Evolutionary conservation across 2,329 filamentous ascomycete species (phyloP), one percentile per base, ranked within the genome.

Genomic region (Cytospora piceicola): DNA sequence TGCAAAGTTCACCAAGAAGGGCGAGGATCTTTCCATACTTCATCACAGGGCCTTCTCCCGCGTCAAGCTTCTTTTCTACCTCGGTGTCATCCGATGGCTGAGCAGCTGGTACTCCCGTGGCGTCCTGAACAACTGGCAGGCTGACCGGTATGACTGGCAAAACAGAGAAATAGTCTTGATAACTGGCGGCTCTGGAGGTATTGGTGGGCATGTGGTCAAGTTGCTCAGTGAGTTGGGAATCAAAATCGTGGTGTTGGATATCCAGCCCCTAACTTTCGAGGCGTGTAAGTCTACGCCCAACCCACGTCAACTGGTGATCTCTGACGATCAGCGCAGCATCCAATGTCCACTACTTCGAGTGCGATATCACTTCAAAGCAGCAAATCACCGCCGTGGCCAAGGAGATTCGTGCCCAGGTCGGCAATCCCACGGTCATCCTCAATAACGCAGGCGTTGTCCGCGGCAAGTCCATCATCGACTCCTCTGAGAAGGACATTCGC

Each of bases 101-200:
- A 86, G 82, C 71, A 74, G 73, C 17, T 85, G 81, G 74, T 75
- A 88, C 15, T 86, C 85, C 70, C 75, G 78, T 2, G 77, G 81
- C 2, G 78, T 78, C 1, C 69, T 80, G 64, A 81, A 84, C 73
- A 83, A 82, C 73, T 86, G 82, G 79, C 78, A 73, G 1, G 73
- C 70, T 14, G 85, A 87, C 71, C 77, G 73, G 51, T 90, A 89
- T 76, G 82, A 87, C 73, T 93, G 90, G 89, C 77, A 59, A n/a
- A 54, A 81, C 27, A 83, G 82, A 60, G 90, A 93, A 77, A 82
- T 93, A 59, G 88, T 91, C 3, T 79, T 93, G 53, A 82, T 94
- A 24, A 94, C 91, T 0, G 91, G 92, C 9, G 91, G 91, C 9
- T 87, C 88, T 52, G 86, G 86, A 64, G 91, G 91, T 0, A 93